These are phyloP conservation scores for Lenwebbia sp. DNA, from an alignment of 345 rosid species.

Conservation along the genomic window DNA sequence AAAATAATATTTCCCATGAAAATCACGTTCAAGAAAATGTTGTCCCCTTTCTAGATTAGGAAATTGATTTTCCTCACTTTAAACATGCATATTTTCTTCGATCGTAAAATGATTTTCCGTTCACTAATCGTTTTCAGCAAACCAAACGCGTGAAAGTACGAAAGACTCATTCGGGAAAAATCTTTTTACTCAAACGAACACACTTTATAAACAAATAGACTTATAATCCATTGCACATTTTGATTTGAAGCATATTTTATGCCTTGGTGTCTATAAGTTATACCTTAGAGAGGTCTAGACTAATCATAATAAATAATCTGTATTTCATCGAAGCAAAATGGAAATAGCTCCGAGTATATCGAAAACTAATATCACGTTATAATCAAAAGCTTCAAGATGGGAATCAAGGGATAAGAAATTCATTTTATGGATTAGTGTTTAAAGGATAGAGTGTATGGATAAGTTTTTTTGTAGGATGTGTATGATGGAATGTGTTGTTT, in stretches of 20 bases:
- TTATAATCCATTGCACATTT: background rate
- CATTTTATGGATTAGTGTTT: background rate
- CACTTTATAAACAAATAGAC: background rate
- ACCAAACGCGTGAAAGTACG: background rate
- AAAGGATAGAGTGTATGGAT: background rate
- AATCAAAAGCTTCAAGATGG: background rate
- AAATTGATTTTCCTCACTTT: background rate
- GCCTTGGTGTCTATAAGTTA: background rate
- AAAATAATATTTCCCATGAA: accelerated
- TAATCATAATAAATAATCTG: background rate
- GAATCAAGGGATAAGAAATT: background rate
- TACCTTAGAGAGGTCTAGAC: accelerated
- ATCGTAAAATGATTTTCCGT: background rate
- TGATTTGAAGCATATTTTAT: background rate
- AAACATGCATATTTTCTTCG: background rate
- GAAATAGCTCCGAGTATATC: no score
- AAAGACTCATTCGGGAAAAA: background rate
- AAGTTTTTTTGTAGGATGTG: background rate
- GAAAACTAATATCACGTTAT: accelerated
- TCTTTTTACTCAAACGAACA: background rate
- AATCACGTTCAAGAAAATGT: background rate
- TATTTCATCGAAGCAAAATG: no score
- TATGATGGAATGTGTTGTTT: background rate
- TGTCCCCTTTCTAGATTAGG: background rate
- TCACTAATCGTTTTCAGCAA: background rate